Evolutionary conservation across 1,139 yeast species (phyloP), one percentile per base, ranked within the genome.

Genomic region (Taphrina confusa): DNA sequence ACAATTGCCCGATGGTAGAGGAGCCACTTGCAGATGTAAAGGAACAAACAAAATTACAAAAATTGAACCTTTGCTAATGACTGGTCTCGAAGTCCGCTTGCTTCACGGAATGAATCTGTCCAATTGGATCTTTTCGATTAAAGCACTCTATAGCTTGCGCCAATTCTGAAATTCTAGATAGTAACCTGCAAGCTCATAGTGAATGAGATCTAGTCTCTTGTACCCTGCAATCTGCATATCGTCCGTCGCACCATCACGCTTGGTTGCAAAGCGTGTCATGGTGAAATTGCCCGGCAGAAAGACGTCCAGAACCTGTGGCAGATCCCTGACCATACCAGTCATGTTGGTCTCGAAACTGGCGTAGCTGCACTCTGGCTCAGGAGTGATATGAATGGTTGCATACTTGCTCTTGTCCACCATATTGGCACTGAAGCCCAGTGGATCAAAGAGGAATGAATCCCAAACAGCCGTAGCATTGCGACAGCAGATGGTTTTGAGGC

Each of bases 341-440:
- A 83, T 88, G 71, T 88, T 92, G 18, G 97, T 84, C 72, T 92
- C 97, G 73, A 91, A 92, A 14, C 96, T 87, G 12, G 97, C 97
- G 73, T 92, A 92, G 1, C 96, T 88, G 89, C 95, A 92, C 30
- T 92, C 95, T 18, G 78, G 73, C 72, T 92, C 97, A 0, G 98
- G 98, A 0, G 98, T 92, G 42, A 92, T 87, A 72, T 92, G 98
- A 64, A 91, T 78, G 16, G 97, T 92, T 71, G 88, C 90, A 75
- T 91, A 92, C 30, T 54, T 39, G 8, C 40, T 28, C 51, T 75
- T 77, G 60, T 81, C 76, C 57, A 87, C 73, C 27, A 94, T 85
- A 73, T 92, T 92, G 55, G 96, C 87, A 1, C 96, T 88, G 71
- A 83, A 92, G 14, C 98, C 98, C 73, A 97, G 92, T 1, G 98